Evolutionary conservation across 768 basidiomycete genomes (phyloP), one percentile per base, ranked within the genome.

Genomic region (Auricularia sp.): DNA sequence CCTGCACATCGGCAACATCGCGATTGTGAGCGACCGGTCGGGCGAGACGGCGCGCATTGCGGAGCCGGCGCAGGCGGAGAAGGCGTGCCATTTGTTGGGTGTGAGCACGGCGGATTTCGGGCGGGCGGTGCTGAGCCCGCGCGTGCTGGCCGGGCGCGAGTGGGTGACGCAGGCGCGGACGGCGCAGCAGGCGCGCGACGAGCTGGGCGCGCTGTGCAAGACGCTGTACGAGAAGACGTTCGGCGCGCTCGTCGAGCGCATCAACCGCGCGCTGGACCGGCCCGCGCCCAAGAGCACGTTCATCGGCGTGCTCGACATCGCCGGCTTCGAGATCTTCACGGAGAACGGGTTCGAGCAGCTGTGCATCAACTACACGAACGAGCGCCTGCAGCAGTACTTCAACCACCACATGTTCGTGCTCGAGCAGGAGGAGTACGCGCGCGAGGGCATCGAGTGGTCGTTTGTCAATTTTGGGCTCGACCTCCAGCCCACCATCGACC

Each of bases 361-460:
- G 34, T 83, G 96, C 70, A 99, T 99, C 84, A 99, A 99, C 72
- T 96, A 91, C 71, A 98, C 96, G 54, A 99, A 99, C 79, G 97
- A 99, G 82, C 96, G 91, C 72, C 83, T 98, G 8, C 96, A 98
- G 73, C 96, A 98, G 74, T 93, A 92, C 75, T 94, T 94, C 83
- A 99, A 98, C 71, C 93, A 98, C 75, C 97, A 98, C 74, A 98
- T 98, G 97, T 98, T 99, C 75, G 93, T 97, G 44, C 85, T 98
- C 39, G 97, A 99, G 78, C 97, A 99, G 72, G 97, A 99, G 73
- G 97, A 99, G 74, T 98, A 99, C 75, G 83, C 92, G 18, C 84
- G 97, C 21, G 97, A 99, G 74, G 87, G 87, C 21, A 99, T 99
- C 74, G 87, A 94, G 64, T 99, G 97, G 97, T 87, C 95, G 71